These are phyloP conservation scores for Tuber umbilicatum DNA, from an alignment of 495 filamentous ascomycete genomes.

Conservation along the genomic window DNA sequence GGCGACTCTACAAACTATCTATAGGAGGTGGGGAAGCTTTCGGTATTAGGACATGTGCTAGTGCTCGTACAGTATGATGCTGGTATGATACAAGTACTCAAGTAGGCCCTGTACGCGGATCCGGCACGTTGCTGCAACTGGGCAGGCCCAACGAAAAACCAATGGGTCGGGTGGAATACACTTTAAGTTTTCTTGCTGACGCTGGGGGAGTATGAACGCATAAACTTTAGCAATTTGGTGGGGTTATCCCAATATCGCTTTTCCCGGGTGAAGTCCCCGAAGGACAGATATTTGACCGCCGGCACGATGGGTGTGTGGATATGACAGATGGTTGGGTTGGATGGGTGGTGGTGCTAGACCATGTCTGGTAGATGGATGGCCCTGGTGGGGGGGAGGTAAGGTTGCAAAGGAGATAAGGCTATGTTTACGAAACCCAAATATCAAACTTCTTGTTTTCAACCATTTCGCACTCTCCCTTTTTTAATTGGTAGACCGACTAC, in stretches of 20 bases:
- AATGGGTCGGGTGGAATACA: neutral
- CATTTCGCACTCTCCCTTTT: neutral
- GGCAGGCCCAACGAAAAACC: neutral
- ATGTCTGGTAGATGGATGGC: neutral
- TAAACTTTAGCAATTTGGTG: neutral
- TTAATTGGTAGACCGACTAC: neutral
- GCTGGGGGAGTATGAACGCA: neutral
- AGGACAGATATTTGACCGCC: neutral
- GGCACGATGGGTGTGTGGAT: neutral
- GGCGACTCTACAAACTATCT: neutral
- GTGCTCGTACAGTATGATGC: neutral
- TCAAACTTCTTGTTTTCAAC: neutral
- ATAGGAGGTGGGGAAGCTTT: neutral
- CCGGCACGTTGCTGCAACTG: neutral
- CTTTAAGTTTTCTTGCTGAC: neutral
- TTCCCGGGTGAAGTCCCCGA: neutral
- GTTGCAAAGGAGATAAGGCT: neutral
- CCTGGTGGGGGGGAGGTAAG: neutral
- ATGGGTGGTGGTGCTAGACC: neutral
- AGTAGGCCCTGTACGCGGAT: neutral
- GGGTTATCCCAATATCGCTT: neutral
- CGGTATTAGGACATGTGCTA: neutral
- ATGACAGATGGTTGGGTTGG: neutral
- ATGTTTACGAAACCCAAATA: constrained; percentile 6
- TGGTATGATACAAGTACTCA: too few relatives aligned